These are phyloP conservation scores for Spathaspora gorwiae DNA, from an alignment of 805 yeast genomes.

Conservation along the genomic window DNA sequence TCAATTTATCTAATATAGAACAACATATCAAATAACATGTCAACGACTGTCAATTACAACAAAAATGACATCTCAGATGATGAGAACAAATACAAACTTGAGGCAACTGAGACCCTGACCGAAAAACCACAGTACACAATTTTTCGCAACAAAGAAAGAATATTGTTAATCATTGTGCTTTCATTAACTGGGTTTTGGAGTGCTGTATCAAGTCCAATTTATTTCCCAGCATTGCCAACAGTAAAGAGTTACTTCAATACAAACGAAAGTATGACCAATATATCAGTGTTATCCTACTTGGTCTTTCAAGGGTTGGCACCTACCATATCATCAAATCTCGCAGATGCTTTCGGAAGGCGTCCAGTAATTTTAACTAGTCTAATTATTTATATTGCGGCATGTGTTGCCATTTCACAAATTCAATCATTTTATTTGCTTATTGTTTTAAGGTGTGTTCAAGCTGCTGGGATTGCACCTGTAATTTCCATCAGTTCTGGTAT, in stretches of 20 bases:
- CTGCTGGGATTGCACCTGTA: constrained; percentile 72
- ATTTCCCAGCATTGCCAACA: constrained; percentile 69
- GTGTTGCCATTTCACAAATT: constrained; percentile 61
- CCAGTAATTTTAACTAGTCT: constrained; percentile 58
- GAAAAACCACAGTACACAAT: constrained; percentile 37
- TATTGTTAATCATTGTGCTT: constrained; percentile 34
- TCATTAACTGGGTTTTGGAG: constrained; percentile 59
- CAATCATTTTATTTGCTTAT: constrained; percentile 57
- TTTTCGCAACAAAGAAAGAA: constrained; percentile 37
- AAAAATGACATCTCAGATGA: not conserved
- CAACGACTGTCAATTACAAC: not conserved
- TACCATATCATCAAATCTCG: constrained; percentile 58
- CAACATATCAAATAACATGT: too few relatives aligned
- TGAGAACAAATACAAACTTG: not conserved
- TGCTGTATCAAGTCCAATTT: constrained; percentile 69
- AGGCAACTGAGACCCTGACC: not conserved
- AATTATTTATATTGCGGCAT: constrained; percentile 52
- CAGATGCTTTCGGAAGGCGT: constrained; percentile 71
- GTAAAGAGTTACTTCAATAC: constrained; percentile 53
- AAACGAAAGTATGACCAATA: constrained; percentile 53
- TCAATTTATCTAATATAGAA: too few relatives aligned
- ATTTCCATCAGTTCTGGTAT: constrained; percentile 67
- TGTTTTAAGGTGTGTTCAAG: constrained; percentile 69
- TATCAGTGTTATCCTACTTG: constrained; percentile 73
- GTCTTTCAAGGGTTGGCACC: constrained; percentile 77